These are phyloP conservation scores for Alternaria gansuensis DNA, from an alignment of 2,329 filamentous ascomycete genomes.

Conservation along the genomic window DNA sequence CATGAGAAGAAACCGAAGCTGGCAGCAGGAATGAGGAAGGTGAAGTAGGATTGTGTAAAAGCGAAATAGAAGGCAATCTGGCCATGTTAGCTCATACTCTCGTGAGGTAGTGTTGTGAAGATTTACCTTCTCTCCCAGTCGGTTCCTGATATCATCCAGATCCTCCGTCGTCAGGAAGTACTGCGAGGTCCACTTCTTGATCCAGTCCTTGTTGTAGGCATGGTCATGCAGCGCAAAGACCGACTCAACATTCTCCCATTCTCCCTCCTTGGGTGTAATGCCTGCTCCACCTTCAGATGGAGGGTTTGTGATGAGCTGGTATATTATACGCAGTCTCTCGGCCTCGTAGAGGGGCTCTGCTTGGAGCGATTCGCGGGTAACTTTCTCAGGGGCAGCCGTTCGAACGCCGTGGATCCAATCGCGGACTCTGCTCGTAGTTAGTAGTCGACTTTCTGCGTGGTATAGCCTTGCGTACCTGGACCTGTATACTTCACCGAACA, in stretches of 20 bases:
- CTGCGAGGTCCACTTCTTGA: conserved; percentile 61
- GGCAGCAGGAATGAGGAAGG: conserved; percentile 83
- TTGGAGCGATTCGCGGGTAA: conserved; percentile 73
- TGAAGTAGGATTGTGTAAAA: conserved; percentile 90
- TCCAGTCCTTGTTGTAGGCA: conserved; percentile 63
- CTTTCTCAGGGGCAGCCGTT: conserved; percentile 75
- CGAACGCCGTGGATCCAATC: conserved; percentile 95
- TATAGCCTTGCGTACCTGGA: conserved; percentile 65
- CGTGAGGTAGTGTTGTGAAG: not conserved
- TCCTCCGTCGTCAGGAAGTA: conserved; percentile 59
- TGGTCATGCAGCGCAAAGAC: conserved; percentile 62
- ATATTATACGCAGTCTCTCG: conserved; percentile 86
- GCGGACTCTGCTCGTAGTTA: conserved; percentile 68
- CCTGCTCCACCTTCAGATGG: conserved; percentile 59
- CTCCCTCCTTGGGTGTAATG: conserved; percentile 60
- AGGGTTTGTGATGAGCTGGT: conserved; percentile 71
- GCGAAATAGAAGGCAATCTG: conserved; percentile 94
- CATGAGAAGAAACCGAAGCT: conserved; percentile 79
- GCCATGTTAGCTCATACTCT: conserved; percentile 25
- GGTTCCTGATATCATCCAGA: conserved; percentile 61
- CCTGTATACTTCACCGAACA: conserved; percentile 83
- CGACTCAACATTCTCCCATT: conserved; percentile 61
- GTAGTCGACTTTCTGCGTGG: not conserved
- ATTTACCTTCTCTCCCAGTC: conserved; percentile 59
- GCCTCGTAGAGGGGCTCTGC: conserved; percentile 84